Base-by-base conservation (phyloP, 495 filamentous ascomycete genomes). In the Hypoxylon lenormandii region DNA sequence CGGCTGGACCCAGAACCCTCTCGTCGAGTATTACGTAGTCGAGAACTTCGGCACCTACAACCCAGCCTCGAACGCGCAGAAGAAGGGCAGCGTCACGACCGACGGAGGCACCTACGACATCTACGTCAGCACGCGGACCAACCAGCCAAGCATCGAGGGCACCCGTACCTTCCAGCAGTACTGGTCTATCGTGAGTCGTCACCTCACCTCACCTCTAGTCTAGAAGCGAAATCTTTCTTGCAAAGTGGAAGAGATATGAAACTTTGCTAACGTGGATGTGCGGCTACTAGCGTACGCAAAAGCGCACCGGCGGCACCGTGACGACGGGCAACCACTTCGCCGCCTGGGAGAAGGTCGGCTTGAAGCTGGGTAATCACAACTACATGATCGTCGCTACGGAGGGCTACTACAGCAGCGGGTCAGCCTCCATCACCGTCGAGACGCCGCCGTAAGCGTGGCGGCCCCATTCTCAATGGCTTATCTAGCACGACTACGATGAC, bases 1-100 rank as follows among this genome's bases (percentile, higher is more conserved):
- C 72, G 87, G 87, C 53, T 90, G 86, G 88, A 88, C 86, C 21
- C 80, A 75, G 11, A 80, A 81, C 75, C 88, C 88, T 0, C 79
- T 89, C 2, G 80, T 89, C 58, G 88, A 90, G 64, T 89, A 88
- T 78, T 89, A 89, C 77, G 82, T 90, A 57, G 74, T 89, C 51
- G 88, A 90, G 72, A 78, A 79, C 70, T 88, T 80, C 75, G 85
- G 86, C 37, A 78, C 70, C 48, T 87, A 84, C 72, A 83, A 88
- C 73, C 87, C 86, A 1, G 77, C 75, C 26, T 77, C 76, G 26
- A 78, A 76, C 36, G 76, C 76, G 23, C 36, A 78, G 42, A 75
- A 80, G 66, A 82, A 81, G 69, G 85, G 86, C 37, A 84, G 80
- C 15, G 72, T 89, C 12, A 81, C 77, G 23, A 81, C 75, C 16